Conservation (phyloP, 306 rosid species). For the Prunus mongolica region DNA sequence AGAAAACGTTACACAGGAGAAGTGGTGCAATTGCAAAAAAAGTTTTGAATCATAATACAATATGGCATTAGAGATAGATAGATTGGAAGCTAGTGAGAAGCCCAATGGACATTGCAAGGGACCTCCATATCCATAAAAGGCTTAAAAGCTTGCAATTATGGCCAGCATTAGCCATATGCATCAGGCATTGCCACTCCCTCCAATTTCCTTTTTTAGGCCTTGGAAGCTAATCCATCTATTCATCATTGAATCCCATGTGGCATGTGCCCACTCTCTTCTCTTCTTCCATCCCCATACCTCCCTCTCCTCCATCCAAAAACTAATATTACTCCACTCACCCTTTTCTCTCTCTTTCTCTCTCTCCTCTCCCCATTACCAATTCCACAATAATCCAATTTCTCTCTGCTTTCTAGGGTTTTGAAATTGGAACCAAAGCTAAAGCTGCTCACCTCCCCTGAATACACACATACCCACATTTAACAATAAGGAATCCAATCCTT, state of each 20-base stretch:
- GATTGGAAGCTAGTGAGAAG: neutral
- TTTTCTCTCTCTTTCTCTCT: slow-evolving; percentile 10
- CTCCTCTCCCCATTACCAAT: slow-evolving; percentile 20
- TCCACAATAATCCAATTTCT: slow-evolving; percentile 21
- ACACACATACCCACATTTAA: slow-evolving; percentile 29
- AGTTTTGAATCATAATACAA: neutral
- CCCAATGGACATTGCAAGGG: neutral
- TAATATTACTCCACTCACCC: neutral
- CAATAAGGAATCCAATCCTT: slow-evolving; percentile 24
- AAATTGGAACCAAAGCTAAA: slow-evolving; percentile 49
- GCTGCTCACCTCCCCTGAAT: slow-evolving; percentile 44
- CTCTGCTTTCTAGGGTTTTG: slow-evolving; percentile 77
- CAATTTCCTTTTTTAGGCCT: slow-evolving; percentile 14
- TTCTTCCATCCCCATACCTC: slow-evolving; percentile 41
- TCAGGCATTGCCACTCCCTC: slow-evolving; percentile 3
- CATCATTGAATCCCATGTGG: slow-evolving; percentile 53
- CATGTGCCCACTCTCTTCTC: slow-evolving; percentile 14
- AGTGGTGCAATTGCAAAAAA: neutral
- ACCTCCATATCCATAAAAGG: neutral
- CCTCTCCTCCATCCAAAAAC: slow-evolving; percentile 39
- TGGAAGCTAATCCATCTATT: neutral
- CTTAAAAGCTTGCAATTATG: neutral
- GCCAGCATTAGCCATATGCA: neutral
- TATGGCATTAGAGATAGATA: neutral
- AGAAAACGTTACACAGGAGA: neutral